Evolutionary conservation across 2,329 filamentous ascomycete species (phyloP).

Genomic region (Cladosporium sp.): DNA sequence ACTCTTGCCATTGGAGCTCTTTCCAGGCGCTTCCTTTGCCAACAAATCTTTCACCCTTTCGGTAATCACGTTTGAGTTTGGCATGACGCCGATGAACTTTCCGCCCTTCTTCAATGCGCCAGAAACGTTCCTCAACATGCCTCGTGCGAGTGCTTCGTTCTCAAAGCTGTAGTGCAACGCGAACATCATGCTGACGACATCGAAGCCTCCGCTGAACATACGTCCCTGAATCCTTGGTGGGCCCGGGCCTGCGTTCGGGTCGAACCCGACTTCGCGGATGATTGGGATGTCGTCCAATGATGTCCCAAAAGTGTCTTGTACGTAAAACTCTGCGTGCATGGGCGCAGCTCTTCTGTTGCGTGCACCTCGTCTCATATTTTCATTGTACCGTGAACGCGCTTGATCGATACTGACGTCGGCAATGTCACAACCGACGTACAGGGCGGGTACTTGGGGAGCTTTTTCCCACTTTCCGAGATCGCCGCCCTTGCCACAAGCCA

Average conservation of each 20-base stretch:
- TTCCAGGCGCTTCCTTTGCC: conserved; percentile 49
- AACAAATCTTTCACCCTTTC: conserved; percentile 77
- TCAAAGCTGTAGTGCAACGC: conserved; percentile 99
- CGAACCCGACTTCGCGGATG: conserved; percentile 83
- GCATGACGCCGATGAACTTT: conserved; percentile 90
- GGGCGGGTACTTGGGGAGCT: conserved; percentile 82
- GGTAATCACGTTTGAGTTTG: conserved; percentile 91
- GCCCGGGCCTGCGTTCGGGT: conserved; percentile 64
- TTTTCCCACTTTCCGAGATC: conserved; percentile 96
- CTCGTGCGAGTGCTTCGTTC: conserved; percentile 81
- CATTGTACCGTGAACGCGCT: conserved; percentile 77
- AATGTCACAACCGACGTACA: conserved; percentile 93
- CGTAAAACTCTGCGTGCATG: conserved; percentile 78
- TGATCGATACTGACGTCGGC: conserved; percentile 91
- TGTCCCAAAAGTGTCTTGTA: conserved; percentile 90
- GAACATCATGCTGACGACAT: conserved; percentile 99
- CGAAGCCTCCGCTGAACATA: conserved; percentile 75
- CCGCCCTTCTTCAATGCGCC: conserved; percentile 90
- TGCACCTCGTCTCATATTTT: conserved; percentile 63
- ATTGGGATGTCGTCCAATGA: conserved; percentile 79
- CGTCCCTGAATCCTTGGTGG: conserved; percentile 62
- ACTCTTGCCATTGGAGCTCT: conserved; percentile 33
- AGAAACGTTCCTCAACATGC: conserved; percentile 91
- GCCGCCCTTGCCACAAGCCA: conserved; percentile 95
- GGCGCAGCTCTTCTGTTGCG: conserved; percentile 43